Evolutionary conservation across 345 rosid species (phyloP), one percentile per base, ranked within the genome.

Genomic region (Hypericum androsaemum): DNA sequence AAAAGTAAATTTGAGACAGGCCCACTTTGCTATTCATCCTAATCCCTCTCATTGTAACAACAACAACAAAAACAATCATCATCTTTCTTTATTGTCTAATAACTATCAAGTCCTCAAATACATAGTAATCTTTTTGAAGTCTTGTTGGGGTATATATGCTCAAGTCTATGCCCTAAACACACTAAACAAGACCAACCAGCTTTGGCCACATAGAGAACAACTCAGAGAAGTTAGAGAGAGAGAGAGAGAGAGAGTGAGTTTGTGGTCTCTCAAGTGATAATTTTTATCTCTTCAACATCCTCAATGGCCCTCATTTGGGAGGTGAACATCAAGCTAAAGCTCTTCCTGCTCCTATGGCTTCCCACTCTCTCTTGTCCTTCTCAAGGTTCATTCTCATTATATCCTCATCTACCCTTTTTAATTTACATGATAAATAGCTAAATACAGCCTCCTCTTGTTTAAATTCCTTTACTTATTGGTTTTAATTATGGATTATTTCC

Each of bases 141-240:
- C 12, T 2, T 28, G 8, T 51, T 9, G 32, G 8, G 6, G 5
- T 17, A 10, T 8, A 36, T 16, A 42, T 17, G 56, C 13, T 5
- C 7, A 41, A 12, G n/a, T 17, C 32, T 28, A 11, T 11, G 44
- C 5, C 32, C 32, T 22, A 0, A 41, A 22, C 54, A 58, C 68
- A 52, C 37, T 53, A 43, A 49, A 49, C 37, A 53, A 47, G 70
- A 17, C 71, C 61, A 66, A 55, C 70, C 61, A 50, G 58, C 10
- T 17, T 15, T 2, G 60, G 62, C 61, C 66, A 51, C 58, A 56
- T 60, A 51, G 54, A 56, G 32, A 22, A 22, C 32, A 22, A 22
- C 32, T 22, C 32, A 22, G 32, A 22, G 32, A 22, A 22, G 32
- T 22, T 22, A 22, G 32, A 22, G 58, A 36, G 9, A 8, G 42